Percentiles rank a stretch among this genome's conserved stretches.
These are phyloP conservation scores for Melaleuca quinquenervia DNA, from an alignment of 345 rosid genomes.

Conservation along the genomic window DNA sequence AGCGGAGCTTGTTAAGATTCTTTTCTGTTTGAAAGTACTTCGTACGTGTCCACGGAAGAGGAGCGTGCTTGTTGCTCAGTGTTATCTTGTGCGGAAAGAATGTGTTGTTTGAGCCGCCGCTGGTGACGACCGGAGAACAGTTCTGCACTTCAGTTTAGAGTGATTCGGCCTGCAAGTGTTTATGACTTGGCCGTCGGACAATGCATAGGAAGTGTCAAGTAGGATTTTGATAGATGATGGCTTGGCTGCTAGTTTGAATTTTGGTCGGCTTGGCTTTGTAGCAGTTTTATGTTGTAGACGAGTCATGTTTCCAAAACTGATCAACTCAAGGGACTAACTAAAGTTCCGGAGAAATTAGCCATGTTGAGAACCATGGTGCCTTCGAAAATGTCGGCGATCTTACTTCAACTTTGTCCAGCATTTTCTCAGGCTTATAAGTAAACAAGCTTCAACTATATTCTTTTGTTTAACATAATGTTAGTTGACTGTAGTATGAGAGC, in stretches of 20 bases:
- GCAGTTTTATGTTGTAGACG: not conserved
- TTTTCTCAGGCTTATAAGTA: not conserved
- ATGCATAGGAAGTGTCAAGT: not conserved
- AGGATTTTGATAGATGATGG: not conserved
- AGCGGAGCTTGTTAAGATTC: not conserved
- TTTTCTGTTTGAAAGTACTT: not conserved
- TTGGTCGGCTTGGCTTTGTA: not conserved
- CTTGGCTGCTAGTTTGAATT: not conserved
- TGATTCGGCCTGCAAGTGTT: not conserved
- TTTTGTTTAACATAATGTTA: not conserved
- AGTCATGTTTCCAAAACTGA: not conserved
- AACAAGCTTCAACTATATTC: not conserved
- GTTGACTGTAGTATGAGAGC: not conserved
- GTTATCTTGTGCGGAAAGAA: not conserved
- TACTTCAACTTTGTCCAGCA: not conserved
- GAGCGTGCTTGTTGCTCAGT: not conserved
- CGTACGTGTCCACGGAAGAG: not conserved
- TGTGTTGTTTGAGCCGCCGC: not conserved
- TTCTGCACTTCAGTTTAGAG: not conserved
- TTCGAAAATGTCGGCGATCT: not conserved
- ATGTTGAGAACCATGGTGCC: not conserved
- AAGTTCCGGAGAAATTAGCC: not conserved
- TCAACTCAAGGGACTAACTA: not conserved
- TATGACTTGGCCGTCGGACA: not conserved
- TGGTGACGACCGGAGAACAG: not conserved